Evolutionary conservation across 2,329 filamentous ascomycete species (phyloP).

Genomic region (Pseudogymnoascus sp.): DNA sequence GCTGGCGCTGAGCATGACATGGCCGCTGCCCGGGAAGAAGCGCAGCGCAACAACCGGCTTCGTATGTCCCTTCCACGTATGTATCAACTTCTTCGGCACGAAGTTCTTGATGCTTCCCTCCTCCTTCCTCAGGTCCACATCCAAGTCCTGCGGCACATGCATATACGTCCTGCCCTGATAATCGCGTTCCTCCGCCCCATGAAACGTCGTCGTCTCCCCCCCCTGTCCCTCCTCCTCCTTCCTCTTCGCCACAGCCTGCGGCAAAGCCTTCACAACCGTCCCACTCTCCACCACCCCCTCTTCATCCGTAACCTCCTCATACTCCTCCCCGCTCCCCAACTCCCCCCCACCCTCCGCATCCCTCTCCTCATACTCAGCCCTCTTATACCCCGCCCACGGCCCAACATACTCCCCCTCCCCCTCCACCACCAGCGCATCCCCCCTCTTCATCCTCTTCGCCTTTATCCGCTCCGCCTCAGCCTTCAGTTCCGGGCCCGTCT

Average conservation of each 20-base stretch:
- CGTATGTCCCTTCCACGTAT: conserved; percentile 77
- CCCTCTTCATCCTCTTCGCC: conserved; percentile 74
- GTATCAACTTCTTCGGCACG: conserved; percentile 87
- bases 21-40: conserved; percentile 82
- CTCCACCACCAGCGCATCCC: conserved; percentile 73
- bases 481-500: conserved; percentile 52
- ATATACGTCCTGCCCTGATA: conserved; percentile 96
- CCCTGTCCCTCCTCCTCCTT: conserved; percentile 47
- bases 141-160: conserved; percentile 89
- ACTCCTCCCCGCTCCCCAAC: conserved; percentile 70
- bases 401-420: conserved; percentile 85
- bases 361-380: conserved; percentile 64
- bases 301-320: conserved; percentile 69
- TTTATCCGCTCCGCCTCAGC: conserved; percentile 59
- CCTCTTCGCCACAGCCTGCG: conserved; percentile 43
- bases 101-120: conserved; percentile 75
- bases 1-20: conserved; percentile 79
- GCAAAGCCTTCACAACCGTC: conserved; percentile 48
- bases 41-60: conserved; percentile 82
- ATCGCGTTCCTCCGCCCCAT: conserved; percentile 74
- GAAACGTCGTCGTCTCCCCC: conserved; percentile 78
- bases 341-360: conserved; percentile 67
- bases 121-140: conserved; percentile 77
- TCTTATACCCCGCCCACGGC: conserved; percentile 81
- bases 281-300: conserved; percentile 59